phyloP scores from a whole-genome alignment of 1,284 basidiomycete species.

The Vanrija pseudolonga region DNA sequence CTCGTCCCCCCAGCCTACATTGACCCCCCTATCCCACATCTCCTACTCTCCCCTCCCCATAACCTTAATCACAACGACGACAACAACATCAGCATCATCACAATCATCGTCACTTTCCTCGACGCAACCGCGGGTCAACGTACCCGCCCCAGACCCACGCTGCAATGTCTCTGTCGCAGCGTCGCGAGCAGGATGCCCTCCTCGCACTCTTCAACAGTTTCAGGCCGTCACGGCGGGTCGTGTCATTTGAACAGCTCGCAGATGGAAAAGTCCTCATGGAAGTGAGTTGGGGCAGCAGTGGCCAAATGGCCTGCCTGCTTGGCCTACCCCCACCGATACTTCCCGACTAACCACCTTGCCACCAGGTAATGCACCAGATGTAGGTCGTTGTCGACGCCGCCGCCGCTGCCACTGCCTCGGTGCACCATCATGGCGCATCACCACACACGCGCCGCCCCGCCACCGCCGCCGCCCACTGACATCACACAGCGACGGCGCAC shows the following conservation, averaged over 20 bases:
- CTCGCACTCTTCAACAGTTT: constrained; percentile 44
- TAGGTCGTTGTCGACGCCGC: neutral
- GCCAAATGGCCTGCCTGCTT: neutral
- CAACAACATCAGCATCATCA: too few species aligned
- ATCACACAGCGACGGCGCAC: constrained; percentile 15
- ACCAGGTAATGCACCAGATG: constrained; percentile 19
- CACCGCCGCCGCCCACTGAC: neutral
- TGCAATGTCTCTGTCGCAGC: constrained; percentile 17
- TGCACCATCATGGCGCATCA: too few species aligned
- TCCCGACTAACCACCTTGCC: neutral
- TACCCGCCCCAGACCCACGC: neutral
- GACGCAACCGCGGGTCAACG: neutral
- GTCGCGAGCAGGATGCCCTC: constrained; percentile 42
- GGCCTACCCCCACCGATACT: neutral
- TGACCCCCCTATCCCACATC: too few species aligned
- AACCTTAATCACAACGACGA: too few species aligned
- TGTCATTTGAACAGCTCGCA: constrained; percentile 36
- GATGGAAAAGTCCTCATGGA: constrained; percentile 45
- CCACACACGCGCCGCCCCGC: too few species aligned
- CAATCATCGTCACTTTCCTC: neutral
- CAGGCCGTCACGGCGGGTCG: constrained; percentile 29
- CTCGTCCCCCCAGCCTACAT: too few species aligned
- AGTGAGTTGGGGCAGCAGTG: constrained; percentile 20
- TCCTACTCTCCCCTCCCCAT: too few species aligned
- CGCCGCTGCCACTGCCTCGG: neutral